These are phyloP conservation scores for Typha latifolia DNA, from an alignment of 176 grass and related monocot genomes.

Conservation along the genomic window DNA sequence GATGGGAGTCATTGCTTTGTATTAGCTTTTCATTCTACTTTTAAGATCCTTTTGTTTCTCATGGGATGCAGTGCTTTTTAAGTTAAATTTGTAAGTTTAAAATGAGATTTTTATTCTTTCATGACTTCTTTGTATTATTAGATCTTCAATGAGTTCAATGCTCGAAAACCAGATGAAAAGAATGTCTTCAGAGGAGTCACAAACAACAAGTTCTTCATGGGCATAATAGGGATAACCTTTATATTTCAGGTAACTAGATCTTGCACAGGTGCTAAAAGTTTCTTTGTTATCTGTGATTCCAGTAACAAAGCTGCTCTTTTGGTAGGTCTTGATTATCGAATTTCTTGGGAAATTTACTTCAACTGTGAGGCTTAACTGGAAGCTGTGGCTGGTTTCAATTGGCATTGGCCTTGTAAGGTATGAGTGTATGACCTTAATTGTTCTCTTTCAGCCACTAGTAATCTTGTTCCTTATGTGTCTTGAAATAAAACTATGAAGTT, in stretches of 20 bases:
- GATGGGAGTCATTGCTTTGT: no score
- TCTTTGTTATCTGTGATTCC: background rate
- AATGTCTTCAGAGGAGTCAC: constrained; percentile 73
- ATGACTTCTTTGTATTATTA: constrained; percentile 20
- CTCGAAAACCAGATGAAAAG: constrained; percentile 74
- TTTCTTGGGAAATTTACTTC: constrained; percentile 92
- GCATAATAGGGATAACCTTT: constrained; percentile 48
- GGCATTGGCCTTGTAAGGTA: constrained; percentile 64
- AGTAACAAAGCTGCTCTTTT: constrained; percentile 16
- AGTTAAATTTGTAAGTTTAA: constrained; percentile 13
- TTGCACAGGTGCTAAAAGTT: constrained; percentile 4
- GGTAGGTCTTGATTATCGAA: constrained; percentile 77
- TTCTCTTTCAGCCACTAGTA: constrained; percentile 1
- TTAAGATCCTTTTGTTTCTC: no score
- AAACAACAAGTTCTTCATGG: constrained; percentile 68
- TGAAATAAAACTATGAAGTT: background rate
- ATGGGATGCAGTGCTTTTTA: no score
- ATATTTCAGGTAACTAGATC: constrained; percentile 58
- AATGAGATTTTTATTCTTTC: constrained; percentile 17
- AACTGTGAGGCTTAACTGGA: constrained; percentile 79
- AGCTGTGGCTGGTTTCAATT: constrained; percentile 74
- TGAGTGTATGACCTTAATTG: constrained; percentile 32
- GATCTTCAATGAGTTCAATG: constrained; percentile 95
- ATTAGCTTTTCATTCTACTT: no score
- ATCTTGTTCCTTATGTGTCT: background rate